A percentile compares a stretch with the other conserved stretches of the same genome.
These are phyloP conservation scores for Aspergillus vadensis DNA, from an alignment of 2,329 filamentous ascomycete species.

Conservation along the genomic window DNA sequence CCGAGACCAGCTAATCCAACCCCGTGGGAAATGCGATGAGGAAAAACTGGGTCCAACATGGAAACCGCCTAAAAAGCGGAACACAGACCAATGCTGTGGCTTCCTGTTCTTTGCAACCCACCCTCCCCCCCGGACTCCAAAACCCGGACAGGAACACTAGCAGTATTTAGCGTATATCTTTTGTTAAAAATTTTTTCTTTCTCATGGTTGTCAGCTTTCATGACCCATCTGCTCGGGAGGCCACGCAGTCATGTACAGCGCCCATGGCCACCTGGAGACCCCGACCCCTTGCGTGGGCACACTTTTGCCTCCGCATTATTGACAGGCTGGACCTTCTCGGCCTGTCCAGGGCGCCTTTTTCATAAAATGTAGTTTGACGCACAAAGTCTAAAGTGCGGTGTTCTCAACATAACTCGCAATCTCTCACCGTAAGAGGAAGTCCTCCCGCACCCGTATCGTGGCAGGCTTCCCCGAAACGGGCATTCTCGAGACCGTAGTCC, in stretches of 20 bases:
- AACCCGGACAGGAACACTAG: background rate
- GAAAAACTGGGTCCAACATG: background rate
- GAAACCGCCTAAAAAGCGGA: background rate
- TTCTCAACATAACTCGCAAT: background rate
- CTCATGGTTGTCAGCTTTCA: background rate
- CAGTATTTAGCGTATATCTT: background rate
- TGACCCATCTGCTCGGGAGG: slow-evolving; percentile 20
- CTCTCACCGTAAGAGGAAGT: background rate
- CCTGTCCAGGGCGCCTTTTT: background rate
- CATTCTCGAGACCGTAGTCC: slow-evolving; percentile 19
- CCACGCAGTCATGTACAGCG: slow-evolving; percentile 13
- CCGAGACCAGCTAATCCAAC: slow-evolving; percentile 9
- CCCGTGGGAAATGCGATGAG: slow-evolving; percentile 2
- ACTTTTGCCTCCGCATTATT: slow-evolving; percentile 21
- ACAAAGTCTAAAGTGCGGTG: background rate
- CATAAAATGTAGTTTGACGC: background rate
- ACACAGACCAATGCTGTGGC: background rate
- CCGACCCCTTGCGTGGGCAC: slow-evolving; percentile 31
- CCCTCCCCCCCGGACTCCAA: background rate
- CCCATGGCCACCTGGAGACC: slow-evolving; percentile 20
- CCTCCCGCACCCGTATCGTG: slow-evolving; percentile 14
- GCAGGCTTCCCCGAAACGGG: slow-evolving; percentile 29
- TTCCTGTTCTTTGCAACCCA: too few relatives aligned
- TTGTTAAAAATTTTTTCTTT: background rate
- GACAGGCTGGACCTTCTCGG: slow-evolving; percentile 13